phyloP scores from a whole-genome alignment of 495 filamentous ascomycete species.

The Pyrenopolyporus hunteri region DNA sequence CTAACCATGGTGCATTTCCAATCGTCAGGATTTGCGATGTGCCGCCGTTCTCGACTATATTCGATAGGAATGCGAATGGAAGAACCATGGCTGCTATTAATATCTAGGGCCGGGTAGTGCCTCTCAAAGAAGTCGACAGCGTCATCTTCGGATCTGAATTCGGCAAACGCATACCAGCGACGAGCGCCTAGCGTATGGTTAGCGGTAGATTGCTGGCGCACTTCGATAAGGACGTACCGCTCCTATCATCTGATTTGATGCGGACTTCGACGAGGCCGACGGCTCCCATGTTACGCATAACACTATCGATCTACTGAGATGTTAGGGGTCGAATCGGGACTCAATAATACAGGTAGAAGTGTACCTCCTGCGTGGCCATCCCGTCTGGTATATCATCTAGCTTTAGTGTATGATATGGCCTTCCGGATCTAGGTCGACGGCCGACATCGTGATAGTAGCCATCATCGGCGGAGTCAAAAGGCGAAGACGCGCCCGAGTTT shows the following conservation, averaged over 20 bases:
- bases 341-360: background rate
- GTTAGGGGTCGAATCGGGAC: conserved; percentile 1
- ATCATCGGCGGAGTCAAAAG: conserved; percentile 31
- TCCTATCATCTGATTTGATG: conserved; percentile 39
- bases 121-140: conserved; percentile 70
- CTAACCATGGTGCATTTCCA: conserved; percentile 78
- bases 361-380: conserved; percentile 35
- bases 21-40: conserved; percentile 57
- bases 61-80: conserved; percentile 38
- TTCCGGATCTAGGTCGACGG: conserved; percentile 31
- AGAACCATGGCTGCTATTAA: conserved; percentile 47
- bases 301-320: conserved; percentile 29
- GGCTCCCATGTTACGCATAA: conserved; percentile 41
- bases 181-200: conserved; percentile 68
- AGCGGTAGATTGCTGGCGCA: conserved; percentile 42
- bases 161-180: conserved; percentile 72
- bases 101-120: conserved; percentile 66
- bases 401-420: conserved; percentile 43
- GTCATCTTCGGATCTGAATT: conserved; percentile 64
- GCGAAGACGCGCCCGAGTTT: conserved; percentile 32
- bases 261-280: conserved; percentile 39
- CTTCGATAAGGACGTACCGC: conserved; percentile 13
- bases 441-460: conserved; percentile 34
- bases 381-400: conserved; percentile 41
- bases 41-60: conserved; percentile 46